These are phyloP conservation scores for Hemileccinum rubropunctum DNA, from an alignment of 768 basidiomycete genomes.

Conservation along the genomic window DNA sequence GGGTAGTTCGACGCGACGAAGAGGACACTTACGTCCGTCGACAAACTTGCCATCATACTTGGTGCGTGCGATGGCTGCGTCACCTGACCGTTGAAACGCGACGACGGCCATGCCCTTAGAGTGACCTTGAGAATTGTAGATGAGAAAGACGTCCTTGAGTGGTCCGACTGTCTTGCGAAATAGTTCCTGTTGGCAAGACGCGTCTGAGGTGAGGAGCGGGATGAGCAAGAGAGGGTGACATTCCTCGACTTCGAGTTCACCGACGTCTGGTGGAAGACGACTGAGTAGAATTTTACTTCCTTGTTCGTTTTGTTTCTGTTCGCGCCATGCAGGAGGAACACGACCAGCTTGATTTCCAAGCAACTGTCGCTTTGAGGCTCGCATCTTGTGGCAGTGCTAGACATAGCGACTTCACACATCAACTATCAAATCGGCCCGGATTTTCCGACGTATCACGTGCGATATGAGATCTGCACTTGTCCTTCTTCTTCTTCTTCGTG, in stretches of 20 bases:
- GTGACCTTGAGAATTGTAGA: constrained; percentile 71
- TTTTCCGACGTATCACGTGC: constrained; percentile 9
- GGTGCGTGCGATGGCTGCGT: constrained; percentile 58
- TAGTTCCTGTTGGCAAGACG: constrained; percentile 48
- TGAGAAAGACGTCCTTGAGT: constrained; percentile 63
- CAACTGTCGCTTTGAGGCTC: constrained; percentile 53
- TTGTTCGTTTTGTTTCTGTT: constrained; percentile 34
- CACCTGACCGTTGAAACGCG: constrained; percentile 57
- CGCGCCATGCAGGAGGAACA: constrained; percentile 62
- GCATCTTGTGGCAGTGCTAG: no score
- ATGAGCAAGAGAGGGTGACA: constrained; percentile 11
- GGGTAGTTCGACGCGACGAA: background rate
- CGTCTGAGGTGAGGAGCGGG: constrained; percentile 5
- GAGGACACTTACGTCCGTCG: constrained; percentile 48
- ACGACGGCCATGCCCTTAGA: constrained; percentile 84
- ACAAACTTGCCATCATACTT: constrained; percentile 80
- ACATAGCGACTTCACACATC: no score
- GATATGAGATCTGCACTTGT: no score
- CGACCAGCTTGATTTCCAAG: constrained; percentile 57
- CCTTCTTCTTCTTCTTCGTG: no score
- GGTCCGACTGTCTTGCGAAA: constrained; percentile 78
- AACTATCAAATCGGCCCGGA: background rate
- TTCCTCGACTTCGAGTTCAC: constrained; percentile 67
- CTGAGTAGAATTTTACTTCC: constrained; percentile 72
- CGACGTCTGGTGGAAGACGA: constrained; percentile 64